Conservation (phyloP, 352 stramenopile species). For the Salisapilia sapeloensis region DNA sequence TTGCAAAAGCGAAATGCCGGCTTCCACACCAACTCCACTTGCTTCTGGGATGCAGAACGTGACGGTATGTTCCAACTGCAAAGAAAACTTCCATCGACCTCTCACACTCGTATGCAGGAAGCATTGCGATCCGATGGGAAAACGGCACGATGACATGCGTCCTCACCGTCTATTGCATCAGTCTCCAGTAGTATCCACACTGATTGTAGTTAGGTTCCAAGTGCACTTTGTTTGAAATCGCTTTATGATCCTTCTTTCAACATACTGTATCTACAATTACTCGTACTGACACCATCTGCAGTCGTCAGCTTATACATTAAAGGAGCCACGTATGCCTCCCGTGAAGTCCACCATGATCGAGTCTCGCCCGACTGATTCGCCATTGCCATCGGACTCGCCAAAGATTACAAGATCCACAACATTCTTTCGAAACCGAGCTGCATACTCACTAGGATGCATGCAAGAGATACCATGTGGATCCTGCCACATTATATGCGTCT, state of each 20-base stretch:
- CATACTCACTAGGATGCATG: slow-evolving; percentile 65
- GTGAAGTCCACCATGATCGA: too few species aligned
- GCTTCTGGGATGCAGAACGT: slow-evolving; percentile 74
- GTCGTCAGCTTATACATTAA: too few species aligned
- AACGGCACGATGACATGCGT: slow-evolving; percentile 17
- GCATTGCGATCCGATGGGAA: slow-evolving; percentile 31
- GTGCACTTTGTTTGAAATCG: too few species aligned
- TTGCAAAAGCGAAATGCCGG: slow-evolving; percentile 81
- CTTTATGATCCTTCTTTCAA: too few species aligned
- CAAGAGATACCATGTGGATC: slow-evolving; percentile 70
- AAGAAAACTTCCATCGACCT: slow-evolving; percentile 1
- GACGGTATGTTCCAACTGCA: slow-evolving; percentile 27
- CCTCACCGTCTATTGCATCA: slow-evolving; percentile 19
- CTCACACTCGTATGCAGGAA: slow-evolving; percentile 13
- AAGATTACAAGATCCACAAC: slow-evolving; percentile 76
- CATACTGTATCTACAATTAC: too few species aligned
- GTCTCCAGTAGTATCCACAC: slow-evolving; percentile 10
- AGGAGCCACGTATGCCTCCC: too few species aligned
- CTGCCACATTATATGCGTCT: slow-evolving; percentile 61
- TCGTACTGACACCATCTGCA: too few species aligned
- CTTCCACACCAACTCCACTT: slow-evolving; percentile 76
- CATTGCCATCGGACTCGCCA: slow-evolving; percentile 25
- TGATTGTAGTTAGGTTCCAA: too few species aligned
- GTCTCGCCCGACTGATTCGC: too few species aligned
- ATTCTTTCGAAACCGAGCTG: slow-evolving; percentile 67